Percentiles rank a stretch among this genome's conserved stretches.
Conservation (phyloP, 2,329 filamentous ascomycete species). For the Cytospora schulzeri region DNA sequence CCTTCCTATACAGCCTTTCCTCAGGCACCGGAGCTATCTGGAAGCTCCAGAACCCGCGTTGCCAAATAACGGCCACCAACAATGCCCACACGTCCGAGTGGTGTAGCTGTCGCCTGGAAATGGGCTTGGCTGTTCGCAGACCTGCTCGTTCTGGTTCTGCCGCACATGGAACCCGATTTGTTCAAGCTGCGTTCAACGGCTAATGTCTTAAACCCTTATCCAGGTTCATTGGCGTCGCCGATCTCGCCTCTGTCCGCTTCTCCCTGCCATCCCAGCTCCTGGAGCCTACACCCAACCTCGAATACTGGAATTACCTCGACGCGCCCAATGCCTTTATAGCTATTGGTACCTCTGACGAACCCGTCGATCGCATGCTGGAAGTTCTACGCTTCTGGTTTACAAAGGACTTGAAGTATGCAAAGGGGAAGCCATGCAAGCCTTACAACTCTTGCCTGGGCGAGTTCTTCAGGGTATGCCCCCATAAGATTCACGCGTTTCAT, state of each 20-base stretch:
- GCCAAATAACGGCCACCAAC: not conserved
- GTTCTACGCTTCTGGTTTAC: conserved; percentile 98
- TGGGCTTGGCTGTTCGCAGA: not conserved
- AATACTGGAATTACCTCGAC: conserved; percentile 99
- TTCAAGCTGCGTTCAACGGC: conserved; percentile 20
- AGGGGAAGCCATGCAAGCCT: conserved; percentile 97
- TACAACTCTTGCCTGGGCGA: conserved; percentile 97
- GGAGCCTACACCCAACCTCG: conserved; percentile 93
- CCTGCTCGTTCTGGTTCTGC: not conserved
- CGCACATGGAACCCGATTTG: not conserved
- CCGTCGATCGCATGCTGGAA: conserved; percentile 90
- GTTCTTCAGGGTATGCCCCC: conserved; percentile 80
- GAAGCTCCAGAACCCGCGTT: not conserved
- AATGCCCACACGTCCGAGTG: not conserved
- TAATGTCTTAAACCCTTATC: conserved; percentile 34
- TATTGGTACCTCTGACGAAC: conserved; percentile 86
- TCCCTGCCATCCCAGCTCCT: conserved; percentile 93
- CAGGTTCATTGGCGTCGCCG: conserved; percentile 93
- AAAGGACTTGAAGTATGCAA: conserved; percentile 98
- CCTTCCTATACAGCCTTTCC: conserved; percentile 2
- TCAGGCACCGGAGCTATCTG: not conserved
- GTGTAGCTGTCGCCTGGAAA: not conserved
- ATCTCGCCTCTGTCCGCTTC: conserved; percentile 94
- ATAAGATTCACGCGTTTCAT: not conserved
- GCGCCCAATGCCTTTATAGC: conserved; percentile 84